phyloP scores from a whole-genome alignment of 257 asterid species.

The Rauvolfia tetraphylla region DNA sequence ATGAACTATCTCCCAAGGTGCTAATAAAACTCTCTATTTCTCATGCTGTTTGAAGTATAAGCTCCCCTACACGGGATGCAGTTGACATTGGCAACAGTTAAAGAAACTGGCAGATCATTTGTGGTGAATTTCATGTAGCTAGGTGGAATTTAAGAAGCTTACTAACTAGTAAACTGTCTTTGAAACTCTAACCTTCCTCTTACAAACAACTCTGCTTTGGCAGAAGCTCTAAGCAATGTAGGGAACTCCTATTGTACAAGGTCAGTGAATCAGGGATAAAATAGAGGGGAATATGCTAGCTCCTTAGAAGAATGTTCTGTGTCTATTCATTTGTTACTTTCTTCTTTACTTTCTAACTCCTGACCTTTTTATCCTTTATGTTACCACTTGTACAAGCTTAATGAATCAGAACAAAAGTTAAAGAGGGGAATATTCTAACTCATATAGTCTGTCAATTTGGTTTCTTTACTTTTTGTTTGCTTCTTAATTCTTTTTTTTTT shows the following conservation, averaged over 20 bases:
- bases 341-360: background rate
- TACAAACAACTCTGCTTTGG: conserved; percentile 20
- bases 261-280: background rate
- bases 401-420: background rate
- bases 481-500: too few relatives aligned
- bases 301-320: background rate
- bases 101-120: background rate
- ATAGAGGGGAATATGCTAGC: background rate
- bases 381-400: background rate
- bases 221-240: background rate
- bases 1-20: conserved; percentile 9
- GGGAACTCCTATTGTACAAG: conserved; percentile 13
- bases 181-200: background rate
- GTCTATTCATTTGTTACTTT: background rate
- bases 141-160: background rate
- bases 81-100: background rate
- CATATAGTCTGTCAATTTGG: background rate
- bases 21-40: background rate
- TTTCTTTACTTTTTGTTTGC: background rate
- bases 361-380: background rate
- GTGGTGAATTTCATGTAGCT: background rate
- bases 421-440: background rate
- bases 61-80: background rate
- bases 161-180: background rate
- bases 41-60: background rate